Evolutionary conservation across 148 eudicot genomes (phyloP), one percentile per base, ranked within the genome.

Genomic region (Camellia japonica): DNA sequence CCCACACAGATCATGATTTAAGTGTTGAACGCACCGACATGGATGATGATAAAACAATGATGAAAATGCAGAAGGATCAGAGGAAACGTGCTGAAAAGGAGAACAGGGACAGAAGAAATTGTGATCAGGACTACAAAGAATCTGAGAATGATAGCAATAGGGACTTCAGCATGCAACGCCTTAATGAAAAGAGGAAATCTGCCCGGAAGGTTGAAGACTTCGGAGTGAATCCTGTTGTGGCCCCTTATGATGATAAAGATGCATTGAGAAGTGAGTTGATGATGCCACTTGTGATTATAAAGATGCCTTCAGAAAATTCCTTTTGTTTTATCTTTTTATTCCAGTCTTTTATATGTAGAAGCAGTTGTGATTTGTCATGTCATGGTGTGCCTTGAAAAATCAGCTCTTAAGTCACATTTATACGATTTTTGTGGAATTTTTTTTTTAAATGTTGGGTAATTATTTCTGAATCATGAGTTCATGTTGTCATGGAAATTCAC

Each of bases 21-120:
- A 85, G 86, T 82, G 89, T 82, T 84, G 99, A 92, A 73, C 92
- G 83, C 72, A 87, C 86, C 79, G 97, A 92, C 76, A 55, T 88
- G 82, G 98, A 94, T 78, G 97, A 89, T 42, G 93, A 94, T 55
- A 92, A 87, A 88, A 87, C 87, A 58, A 80, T 83, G 78, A 64
- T 90, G 62, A 96, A 88, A 74, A 58, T 87, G 82, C 92, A 89
- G 73, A 95, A 91, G 84, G 98, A 94, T 55, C 95, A 79, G 77
- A 89, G 90, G 88, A 94, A 89, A 86, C 97, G 92, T 67, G 73
- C 76, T 70, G 99, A 97, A 56, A 97, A 89, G 83, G 97, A 92
- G 38, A 89, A 70, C 85, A 90, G 85, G 78, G 99, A 96, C 64
- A 87, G 87, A 83, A 90, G 93, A 86, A 85, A 70, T 74, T 85